Evolutionary conservation across 2,329 filamentous ascomycete species (phyloP).

Genomic region (Cladophialophora bantiana): DNA sequence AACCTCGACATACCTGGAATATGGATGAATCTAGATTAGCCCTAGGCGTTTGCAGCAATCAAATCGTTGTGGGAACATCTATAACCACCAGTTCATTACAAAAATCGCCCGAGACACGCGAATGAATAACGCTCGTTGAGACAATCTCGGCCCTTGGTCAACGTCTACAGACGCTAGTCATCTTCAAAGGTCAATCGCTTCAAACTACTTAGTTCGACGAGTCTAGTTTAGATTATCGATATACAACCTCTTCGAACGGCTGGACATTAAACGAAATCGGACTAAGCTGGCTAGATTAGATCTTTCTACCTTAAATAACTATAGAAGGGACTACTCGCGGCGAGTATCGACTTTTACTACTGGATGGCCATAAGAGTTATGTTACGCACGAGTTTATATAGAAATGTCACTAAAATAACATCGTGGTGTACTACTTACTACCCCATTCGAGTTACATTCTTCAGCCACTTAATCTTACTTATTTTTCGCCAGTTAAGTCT

Average conservation of each 20-base stretch:
- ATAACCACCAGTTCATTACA: slow-evolving; percentile 15
- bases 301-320: too few relatives aligned
- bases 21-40: slow-evolving; percentile 33
- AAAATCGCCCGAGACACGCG: slow-evolving; percentile 29
- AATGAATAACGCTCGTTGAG: slow-evolving; percentile 38
- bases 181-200: slow-evolving; percentile 40
- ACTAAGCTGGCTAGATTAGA: too few relatives aligned
- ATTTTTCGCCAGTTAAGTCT: slow-evolving; percentile 33
- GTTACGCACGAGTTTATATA: slow-evolving; percentile 36
- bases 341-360: too few relatives aligned
- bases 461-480: slow-evolving; percentile 37
- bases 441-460: slow-evolving; percentile 41
- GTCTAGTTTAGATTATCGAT: too few relatives aligned
- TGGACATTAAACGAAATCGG: too few relatives aligned
- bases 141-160: slow-evolving; percentile 33
- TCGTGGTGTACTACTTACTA: slow-evolving; percentile 36
- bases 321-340: too few relatives aligned
- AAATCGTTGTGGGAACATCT: slow-evolving; percentile 23
- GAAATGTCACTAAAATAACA: slow-evolving; percentile 34
- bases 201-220: too few relatives aligned
- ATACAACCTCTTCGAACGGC: too few relatives aligned
- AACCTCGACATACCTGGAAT: slow-evolving; percentile 37
- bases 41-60: too few relatives aligned
- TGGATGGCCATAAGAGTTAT: slow-evolving; percentile 38
- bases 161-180: slow-evolving; percentile 36